phyloP scores from a whole-genome alignment of 345 rosid genomes.

The Litchi chinensis region DNA sequence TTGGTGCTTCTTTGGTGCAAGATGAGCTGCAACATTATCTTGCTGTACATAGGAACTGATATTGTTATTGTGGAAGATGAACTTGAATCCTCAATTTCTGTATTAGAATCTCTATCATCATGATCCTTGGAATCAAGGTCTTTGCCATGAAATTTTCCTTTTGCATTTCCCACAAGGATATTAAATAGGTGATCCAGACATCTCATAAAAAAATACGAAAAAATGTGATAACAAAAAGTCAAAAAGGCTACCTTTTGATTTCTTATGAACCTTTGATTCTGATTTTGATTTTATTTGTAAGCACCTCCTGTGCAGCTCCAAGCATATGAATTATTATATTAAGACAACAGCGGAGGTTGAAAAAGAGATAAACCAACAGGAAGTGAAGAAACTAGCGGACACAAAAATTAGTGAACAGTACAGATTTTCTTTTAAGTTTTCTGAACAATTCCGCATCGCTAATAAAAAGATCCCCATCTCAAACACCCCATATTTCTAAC shows the following conservation, averaged over 20 bases:
- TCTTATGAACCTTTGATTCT: slow-evolving; percentile 46
- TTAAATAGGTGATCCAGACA: slow-evolving; percentile 11
- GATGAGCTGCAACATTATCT: slow-evolving; percentile 16
- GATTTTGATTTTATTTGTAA: slow-evolving; percentile 54
- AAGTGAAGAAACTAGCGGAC: background rate
- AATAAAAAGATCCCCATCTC: background rate
- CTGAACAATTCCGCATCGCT: background rate
- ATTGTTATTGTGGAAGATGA: slow-evolving; percentile 11
- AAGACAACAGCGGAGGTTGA: background rate
- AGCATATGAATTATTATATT: background rate
- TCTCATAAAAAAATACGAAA: background rate
- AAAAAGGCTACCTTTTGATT: slow-evolving; percentile 41
- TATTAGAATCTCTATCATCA: slow-evolving; percentile 21
- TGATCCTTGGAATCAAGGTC: slow-evolving; percentile 15
- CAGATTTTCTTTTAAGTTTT: background rate
- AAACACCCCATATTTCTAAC: background rate
- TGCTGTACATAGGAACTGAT: slow-evolving; percentile 19
- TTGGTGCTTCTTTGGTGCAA: slow-evolving; percentile 46
- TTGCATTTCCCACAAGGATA: slow-evolving; percentile 23
- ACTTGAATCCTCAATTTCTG: slow-evolving; percentile 25
- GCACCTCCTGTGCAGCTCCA: slow-evolving; percentile 80
- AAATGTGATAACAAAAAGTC: background rate
- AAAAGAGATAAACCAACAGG: background rate
- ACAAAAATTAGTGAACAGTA: background rate
- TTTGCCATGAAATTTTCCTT: slow-evolving; percentile 23